Evolutionary conservation across 371 early-diverging fungal species (phyloP), one percentile per base, ranked within the genome.

Genomic region (Dichotomocladium elegans): DNA sequence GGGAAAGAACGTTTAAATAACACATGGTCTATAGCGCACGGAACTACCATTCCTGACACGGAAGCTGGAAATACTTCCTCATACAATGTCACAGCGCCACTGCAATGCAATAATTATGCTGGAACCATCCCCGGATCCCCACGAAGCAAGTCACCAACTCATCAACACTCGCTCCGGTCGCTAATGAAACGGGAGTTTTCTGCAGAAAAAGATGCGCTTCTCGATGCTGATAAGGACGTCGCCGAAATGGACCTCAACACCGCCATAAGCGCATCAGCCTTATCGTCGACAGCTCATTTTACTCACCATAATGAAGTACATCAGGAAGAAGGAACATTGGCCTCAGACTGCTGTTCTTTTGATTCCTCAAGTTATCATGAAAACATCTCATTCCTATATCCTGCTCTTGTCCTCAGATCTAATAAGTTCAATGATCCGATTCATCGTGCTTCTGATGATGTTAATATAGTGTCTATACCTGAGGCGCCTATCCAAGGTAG

Each of bases 141-240:
- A 25, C 22, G 30, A 53, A n/a, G n/a, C 12, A 47, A 50, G 35
- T 44, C 58, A 29, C 67, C 72, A 15, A 49, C 59, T 11, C 64
- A 66, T 50, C 68, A 70, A 22, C 61, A 54, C 10, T 68, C 72
- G 3, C 37, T 71, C 6, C 69, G 60, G 21, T 63, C 67, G 1
- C 41, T 64, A 2, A 55, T 74, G 41, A 56, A 60, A 40, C 63
- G 58, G 9, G 69, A 74, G 25, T 47, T 68, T 5, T 63, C 63
- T 12, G 42, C 7, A 58, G 26, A 34, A 60, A 52, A 42, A 59
- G 49, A 30, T 28, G 10, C 4, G 49, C 61, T 67, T 33, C 34
- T 11, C 10, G 74, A 74, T 42, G 56, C 55, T 30, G 74, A 74
- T 42, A 64, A 56, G n/a, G 74, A 74, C 37, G 66, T 74, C 0